A percentile compares a stretch with the other conserved stretches of the same genome.
These are phyloP conservation scores for Agaricus subrufescens DNA, from an alignment of 768 basidiomycete species.

Conservation along the genomic window DNA sequence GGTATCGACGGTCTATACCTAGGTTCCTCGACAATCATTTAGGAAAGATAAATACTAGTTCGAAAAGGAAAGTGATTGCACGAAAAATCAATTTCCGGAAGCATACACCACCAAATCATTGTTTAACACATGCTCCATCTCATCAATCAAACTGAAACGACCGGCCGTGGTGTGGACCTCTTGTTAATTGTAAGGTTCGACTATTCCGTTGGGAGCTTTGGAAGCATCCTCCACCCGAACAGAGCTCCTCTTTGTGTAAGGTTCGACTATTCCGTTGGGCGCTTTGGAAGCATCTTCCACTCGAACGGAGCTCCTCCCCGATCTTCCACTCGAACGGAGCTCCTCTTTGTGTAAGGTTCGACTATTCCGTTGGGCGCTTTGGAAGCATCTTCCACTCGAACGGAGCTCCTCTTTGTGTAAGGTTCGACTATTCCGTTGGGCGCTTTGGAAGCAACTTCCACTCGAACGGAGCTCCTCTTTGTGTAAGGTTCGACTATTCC, in stretches of 20 bases:
- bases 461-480: constrained; percentile 27
- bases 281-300: constrained; percentile 22
- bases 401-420: constrained; percentile 16
- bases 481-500: constrained; percentile 39
- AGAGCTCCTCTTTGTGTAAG: constrained; percentile 18
- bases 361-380: constrained; percentile 24
- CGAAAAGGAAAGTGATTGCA: not conserved
- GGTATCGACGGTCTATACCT: constrained; percentile 6
- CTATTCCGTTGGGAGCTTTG: constrained; percentile 15
- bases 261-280: constrained; percentile 22
- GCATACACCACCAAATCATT: not conserved
- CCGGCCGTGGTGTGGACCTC: not conserved
- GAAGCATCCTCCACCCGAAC: constrained; percentile 19
- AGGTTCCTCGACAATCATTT: constrained; percentile 1
- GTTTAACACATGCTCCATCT: not conserved
- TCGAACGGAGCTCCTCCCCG: constrained; percentile 24
- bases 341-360: constrained; percentile 19
- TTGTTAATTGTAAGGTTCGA: constrained; percentile 4
- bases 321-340: constrained; percentile 23
- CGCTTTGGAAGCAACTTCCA: constrained; percentile 22
- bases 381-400: constrained; percentile 23
- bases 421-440: constrained; percentile 22
- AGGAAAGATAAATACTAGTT: constrained; percentile 1
- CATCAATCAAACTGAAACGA: not conserved
- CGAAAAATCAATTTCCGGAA: not conserved